Base-by-base conservation (phyloP, 169 alveolate genomes). In the Cryptosporidium tyzzeri region DNA sequence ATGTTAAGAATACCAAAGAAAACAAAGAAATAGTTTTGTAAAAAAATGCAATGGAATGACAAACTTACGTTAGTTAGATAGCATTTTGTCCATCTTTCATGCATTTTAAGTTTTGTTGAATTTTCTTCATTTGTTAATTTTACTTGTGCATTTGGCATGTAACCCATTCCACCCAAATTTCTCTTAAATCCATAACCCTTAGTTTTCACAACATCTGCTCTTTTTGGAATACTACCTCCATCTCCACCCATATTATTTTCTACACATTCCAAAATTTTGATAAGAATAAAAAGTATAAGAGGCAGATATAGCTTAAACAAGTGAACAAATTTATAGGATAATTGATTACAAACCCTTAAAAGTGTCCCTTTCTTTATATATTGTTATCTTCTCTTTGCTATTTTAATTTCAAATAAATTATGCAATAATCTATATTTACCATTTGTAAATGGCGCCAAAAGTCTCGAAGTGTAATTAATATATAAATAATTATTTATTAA, bases 111-210 rank as follows among this genome's bases (percentile, higher is more conserved):
- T 55, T 92, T 91, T 61, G 92, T 84, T 53, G 94, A 69, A 4
- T 92, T 68, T 67, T 94, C 94, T 67, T 86, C 96, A 18, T 86
- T 93, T 18, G 89, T 85, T 31, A 84, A 92, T 39, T 86, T 86
- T 53, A 93, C 84, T 68, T 93, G 97, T 21, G 94, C 92, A 74
- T 95, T 95, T 14, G 97, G 97, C 48, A 92, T 74, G 71, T 95
- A 95, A 12, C 97, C 97, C 97, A 95, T 95, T n/a, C 97, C 97
- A 26, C 97, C 97, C 44, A 95, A 85, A 70, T 95, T 95, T 62
- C 97, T 65, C 58, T 85, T 84, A 71, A 94, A 95, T 69, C 75
- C 86, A 70, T 86, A 95, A 9, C 97, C 97, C 55, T 92, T 85
- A 23, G 97, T 95, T 53, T 94, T 85, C 31, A 95, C 97, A 84